Evolutionary conservation across 345 rosid species (phyloP), one percentile per base, ranked within the genome.

Genomic region (Lenwebbia sp.): DNA sequence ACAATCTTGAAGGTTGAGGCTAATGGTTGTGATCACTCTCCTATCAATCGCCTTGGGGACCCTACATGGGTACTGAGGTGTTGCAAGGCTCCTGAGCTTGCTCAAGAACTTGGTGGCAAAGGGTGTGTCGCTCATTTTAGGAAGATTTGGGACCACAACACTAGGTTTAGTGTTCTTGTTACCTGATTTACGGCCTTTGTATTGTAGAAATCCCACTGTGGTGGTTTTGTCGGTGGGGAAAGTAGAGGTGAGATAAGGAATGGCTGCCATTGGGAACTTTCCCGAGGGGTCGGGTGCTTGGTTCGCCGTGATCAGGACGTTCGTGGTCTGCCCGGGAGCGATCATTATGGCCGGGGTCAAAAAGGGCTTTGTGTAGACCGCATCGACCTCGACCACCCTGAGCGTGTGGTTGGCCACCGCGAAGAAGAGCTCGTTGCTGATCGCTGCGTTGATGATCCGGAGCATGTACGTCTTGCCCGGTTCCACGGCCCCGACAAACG

Each of bases 251-350:
- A 94, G 85, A 83, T 91, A 94, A 51, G 96, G 95, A 30, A 89
- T 85, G 28, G 90, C 92, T 13, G 96, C 95, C 89, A 94, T 89
- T 30, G 89, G 84, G 74, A 91, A 91, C 82, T 88, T 90, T 13
- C 89, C 93, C 17, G 92, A 87, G 84, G 90, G 7, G 52, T 83
- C 90, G 13, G 90, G 90, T 75, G 54, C 40, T 86, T 88, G 94
- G 83, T 90, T 55, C 23, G 95, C 85, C 41, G 87, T 90, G 82
- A 94, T 88, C 41, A 93, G 93, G 65, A 94, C 87, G 21, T 90
- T 93, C 54, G 95, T 93, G 90, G 97, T 95, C 85, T 95, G 96
- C 54, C 95, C 97, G 0, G 95, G 96, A 70, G 95, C 93, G 17
- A 94, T 83, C 94, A 93, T 92, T 51, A 94, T 91, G 54, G 93